Evolutionary conservation across 148 eudicot genomes (phyloP).

Genomic region (Silene uniflora): DNA sequence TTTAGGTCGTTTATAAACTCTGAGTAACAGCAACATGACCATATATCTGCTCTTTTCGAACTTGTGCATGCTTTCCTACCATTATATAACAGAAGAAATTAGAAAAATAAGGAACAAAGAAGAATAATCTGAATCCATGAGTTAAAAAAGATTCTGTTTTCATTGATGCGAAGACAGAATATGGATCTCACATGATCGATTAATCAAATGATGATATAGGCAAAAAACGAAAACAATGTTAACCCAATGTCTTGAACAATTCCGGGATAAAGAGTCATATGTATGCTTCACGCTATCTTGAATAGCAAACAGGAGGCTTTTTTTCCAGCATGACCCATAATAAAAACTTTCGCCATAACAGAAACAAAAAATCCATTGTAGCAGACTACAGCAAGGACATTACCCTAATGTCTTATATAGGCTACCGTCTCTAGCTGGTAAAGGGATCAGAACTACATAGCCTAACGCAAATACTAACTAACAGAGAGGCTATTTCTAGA

Average conservation of each 20-base stretch:
- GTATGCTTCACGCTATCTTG: no score
- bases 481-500: background rate
- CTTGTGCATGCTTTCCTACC: constrained; percentile 63
- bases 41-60: constrained; percentile 47
- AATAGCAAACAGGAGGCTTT: no score
- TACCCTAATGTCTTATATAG: background rate
- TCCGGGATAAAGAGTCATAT: no score
- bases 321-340: no score
- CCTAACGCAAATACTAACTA: background rate
- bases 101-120: background rate
- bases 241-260: no score
- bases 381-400: background rate
- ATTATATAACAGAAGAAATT: constrained; percentile 5
- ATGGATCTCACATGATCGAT: background rate
- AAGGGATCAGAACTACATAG: background rate
- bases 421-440: background rate
- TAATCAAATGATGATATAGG: background rate
- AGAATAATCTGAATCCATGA: background rate
- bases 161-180: background rate
- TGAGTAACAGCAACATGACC: constrained; percentile 57
- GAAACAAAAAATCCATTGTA: background rate
- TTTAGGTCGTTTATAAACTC: constrained; percentile 36
- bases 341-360: no score
- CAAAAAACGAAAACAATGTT: no score
- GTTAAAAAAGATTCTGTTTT: background rate